Evolutionary conservation across 2,329 filamentous ascomycete species (phyloP), one percentile per base, ranked within the genome.

Genomic region (Pseudogymnoascus sp.): DNA sequence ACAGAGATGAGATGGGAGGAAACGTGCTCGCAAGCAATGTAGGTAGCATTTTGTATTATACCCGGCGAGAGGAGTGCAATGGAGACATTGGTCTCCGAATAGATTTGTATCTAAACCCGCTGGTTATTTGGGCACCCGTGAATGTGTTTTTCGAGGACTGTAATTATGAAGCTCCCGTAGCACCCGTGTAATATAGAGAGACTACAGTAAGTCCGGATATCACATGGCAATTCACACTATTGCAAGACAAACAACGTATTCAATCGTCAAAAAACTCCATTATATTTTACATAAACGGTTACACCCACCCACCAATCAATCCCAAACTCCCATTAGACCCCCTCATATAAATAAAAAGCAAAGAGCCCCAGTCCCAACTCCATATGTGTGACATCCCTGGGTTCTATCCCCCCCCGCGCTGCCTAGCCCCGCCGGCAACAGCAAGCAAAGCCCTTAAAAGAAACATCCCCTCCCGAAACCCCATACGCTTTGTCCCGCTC

Each of bases 31-130:
- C 50, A 56, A 56, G 28, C 50, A 56, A 56, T 56, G 50, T 56
- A 56, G 24, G 50, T 56, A 56, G 50, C 50, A 56, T 56, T 56
- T 56, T 56, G 50, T 56, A 56, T 56, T 56, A 56, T 56, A 56
- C 50, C 50, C 50, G 50, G 50, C 28, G 28, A 33, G 28, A 56
- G 50, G 10, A 56, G 46, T 19, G 26, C 28, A 2, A 19, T 33
- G 46, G 46, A 4, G 28, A 7, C 12, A 11, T 56, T 12, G 50
- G 50, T 56, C 28, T 56, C 50, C 50, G 10, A 56, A 56, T 56
- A 56, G 50, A 56, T 33, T 56, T 56, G 46, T 56, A 56, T 56
- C 22, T 56, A 33, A 56, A 22, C 50, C 6, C 28, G 12, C 11
- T 33, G 50, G 16, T 33, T 22, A n/a, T 33, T 19, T 56, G 11